Conservation (phyloP, 148 eudicot genomes). For the Cornus florida region DNA sequence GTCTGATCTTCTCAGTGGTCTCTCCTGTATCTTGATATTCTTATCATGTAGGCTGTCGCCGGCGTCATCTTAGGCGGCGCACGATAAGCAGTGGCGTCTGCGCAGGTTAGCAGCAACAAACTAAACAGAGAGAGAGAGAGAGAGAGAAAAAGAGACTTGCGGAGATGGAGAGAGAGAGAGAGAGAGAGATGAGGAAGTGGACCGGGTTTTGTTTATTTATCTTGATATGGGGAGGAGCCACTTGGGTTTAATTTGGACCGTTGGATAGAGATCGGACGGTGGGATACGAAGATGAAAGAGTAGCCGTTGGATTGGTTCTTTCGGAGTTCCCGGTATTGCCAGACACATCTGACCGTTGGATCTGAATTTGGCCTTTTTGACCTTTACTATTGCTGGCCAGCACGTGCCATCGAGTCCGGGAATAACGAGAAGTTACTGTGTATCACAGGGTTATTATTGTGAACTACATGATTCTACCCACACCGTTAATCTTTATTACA, state of each 20-base stretch:
- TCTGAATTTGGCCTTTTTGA: too few species aligned
- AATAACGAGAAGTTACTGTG: too few species aligned
- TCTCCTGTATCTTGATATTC: slow-evolving; percentile 39
- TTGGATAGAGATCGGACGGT: slow-evolving; percentile 34
- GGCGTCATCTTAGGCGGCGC: slow-evolving; percentile 36
- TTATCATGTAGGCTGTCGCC: slow-evolving; percentile 18
- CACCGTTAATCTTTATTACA: too few species aligned
- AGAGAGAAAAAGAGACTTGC: slow-evolving; percentile 8
- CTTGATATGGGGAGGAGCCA: slow-evolving; percentile 14
- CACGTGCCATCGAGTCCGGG: too few species aligned
- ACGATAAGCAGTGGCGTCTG: slow-evolving; percentile 22
- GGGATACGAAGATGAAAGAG: not conserved
- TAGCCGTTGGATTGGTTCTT: too few species aligned
- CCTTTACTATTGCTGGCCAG: too few species aligned
- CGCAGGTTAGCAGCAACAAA: slow-evolving; percentile 17
- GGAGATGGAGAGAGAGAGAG: not conserved
- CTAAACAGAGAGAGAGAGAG: not conserved
- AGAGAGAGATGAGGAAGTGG: slow-evolving; percentile 4
- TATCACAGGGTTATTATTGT: too few species aligned
- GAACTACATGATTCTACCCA: too few species aligned
- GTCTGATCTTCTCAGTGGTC: slow-evolving; percentile 16
- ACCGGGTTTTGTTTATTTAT: slow-evolving; percentile 25
- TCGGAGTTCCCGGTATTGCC: too few species aligned
- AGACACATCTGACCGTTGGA: too few species aligned
- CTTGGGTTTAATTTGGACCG: slow-evolving; percentile 32